These are phyloP conservation scores for Pichia deserticola DNA, from an alignment of 805 yeast species.

Conservation along the genomic window DNA sequence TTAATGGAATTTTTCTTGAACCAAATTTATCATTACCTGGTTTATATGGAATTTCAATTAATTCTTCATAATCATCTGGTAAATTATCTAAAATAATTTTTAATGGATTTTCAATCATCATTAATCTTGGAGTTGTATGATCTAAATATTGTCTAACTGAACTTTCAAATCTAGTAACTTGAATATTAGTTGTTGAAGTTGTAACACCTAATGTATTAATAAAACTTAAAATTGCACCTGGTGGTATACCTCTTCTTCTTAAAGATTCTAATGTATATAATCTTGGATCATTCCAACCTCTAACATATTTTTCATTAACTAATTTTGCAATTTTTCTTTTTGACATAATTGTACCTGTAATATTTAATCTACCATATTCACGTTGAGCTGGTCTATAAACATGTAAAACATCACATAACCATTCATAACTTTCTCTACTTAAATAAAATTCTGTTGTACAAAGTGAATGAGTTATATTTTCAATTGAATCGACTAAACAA, in stretches of 20 bases:
- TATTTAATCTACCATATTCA: slow-evolving; percentile 93
- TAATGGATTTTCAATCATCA: slow-evolving; percentile 87
- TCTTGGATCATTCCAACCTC: slow-evolving; percentile 99
- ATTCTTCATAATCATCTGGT: slow-evolving; percentile 63
- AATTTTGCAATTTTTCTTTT: slow-evolving; percentile 93
- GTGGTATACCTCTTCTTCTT: slow-evolving; percentile 97
- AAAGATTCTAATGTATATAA: slow-evolving; percentile 90
- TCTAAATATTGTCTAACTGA: slow-evolving; percentile 85
- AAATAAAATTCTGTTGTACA: slow-evolving; percentile 94
- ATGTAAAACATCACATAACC: slow-evolving; percentile 93
- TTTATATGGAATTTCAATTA: slow-evolving; percentile 76
- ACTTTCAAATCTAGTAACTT: slow-evolving; percentile 80
- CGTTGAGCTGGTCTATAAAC: slow-evolving; percentile 98
- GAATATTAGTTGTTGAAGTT: slow-evolving; percentile 86
- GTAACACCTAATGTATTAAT: slow-evolving; percentile 96
- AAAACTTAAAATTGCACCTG: slow-evolving; percentile 91
- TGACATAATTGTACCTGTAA: slow-evolving; percentile 89
- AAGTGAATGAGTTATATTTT: slow-evolving; percentile 89
- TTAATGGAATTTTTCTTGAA: slow-evolving; percentile 65
- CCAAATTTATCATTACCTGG: slow-evolving; percentile 78
- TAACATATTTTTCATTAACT: slow-evolving; percentile 71
- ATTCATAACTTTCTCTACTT: slow-evolving; percentile 92
- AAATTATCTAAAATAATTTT: slow-evolving; percentile 78
- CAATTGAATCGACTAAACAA: slow-evolving; percentile 96
- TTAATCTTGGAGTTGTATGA: slow-evolving; percentile 85